Base-by-base conservation (phyloP, 176 grass and related monocot species). In the Rhynchospora tenuis region DNA sequence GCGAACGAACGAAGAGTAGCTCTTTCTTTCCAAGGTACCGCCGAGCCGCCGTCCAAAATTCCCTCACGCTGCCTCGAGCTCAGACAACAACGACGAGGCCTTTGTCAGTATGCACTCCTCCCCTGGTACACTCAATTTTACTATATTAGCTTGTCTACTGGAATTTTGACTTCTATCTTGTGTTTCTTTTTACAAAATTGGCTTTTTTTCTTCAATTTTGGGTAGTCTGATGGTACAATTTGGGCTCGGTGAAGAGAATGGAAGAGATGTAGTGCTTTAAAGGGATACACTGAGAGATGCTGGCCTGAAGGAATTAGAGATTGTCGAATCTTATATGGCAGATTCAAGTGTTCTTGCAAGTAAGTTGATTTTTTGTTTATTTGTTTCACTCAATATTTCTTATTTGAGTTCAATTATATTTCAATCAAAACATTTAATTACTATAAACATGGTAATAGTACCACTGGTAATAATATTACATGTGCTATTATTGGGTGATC, bases 91-190 rank as follows among this genome's bases (percentile, higher is more conserved):
- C 20, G 56, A 80, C 6, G 79, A 82, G 42, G 91, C 88, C 29
- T 99, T 99, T 80, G 91, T 96, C 89, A 99, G 97, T 88, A 89
- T 93, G 80, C 73, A 90, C 61, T 83, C 97, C 7, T 89, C 91
- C 56, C 93, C 93, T 83, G 97, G 97, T 99, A 89, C n/a, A 59
- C 85, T 12, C 52, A 27, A 8, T 47, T 1, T 85, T 47, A 51
- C n/a, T 73, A 51, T 44, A 70, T 68, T 71, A 73, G 3, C 27
- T 71, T 42, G 19, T 43, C 52, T 58, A 15, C 12, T 43, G 45
- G 15, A 44, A 38, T 52, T 48, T 56, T 59, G 44, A 70, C 48
- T 17, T 33, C 42, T 59, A 28, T 78, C 15, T 10, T 16, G 17
- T 23, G 28, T 19, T n/a, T n/a, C n/a, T 3, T 31, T 79, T 79